Evolutionary conservation across 441 rosid species (phyloP).

Genomic region (Isatis lusitanica): DNA sequence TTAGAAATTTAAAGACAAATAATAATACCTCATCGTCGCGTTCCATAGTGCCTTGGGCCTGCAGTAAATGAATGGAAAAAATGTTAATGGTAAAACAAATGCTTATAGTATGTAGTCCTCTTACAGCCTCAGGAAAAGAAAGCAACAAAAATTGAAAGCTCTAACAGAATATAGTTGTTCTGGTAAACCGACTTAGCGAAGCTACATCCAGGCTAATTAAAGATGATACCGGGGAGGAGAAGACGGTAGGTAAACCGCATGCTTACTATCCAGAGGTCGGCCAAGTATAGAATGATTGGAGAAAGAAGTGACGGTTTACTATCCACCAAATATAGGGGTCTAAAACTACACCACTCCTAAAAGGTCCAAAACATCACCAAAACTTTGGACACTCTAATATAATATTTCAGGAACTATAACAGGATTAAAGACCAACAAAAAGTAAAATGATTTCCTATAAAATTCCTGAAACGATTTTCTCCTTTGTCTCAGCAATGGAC

Average conservation of each 20-base stretch:
- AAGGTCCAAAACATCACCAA: too few relatives aligned
- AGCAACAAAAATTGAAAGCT: background rate
- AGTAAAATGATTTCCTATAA: background rate
- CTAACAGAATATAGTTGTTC: background rate
- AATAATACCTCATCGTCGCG: constrained; percentile 91
- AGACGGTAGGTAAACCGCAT: background rate
- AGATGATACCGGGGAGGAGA: constrained; percentile 12
- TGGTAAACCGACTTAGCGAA: constrained; percentile 1
- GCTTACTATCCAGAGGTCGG: constrained; percentile 13
- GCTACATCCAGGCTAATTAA: constrained; percentile 18
- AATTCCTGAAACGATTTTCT: constrained; percentile 2
- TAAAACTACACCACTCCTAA: background rate
- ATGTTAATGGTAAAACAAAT: background rate
- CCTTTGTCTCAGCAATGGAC: background rate
- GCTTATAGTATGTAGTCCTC: background rate
- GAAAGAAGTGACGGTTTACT: constrained; percentile 1
- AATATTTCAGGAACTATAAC: background rate
- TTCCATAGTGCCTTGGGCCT: constrained; percentile 78
- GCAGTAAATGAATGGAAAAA: constrained; percentile 37
- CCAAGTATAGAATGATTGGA: constrained; percentile 13
- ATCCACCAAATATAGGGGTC: constrained; percentile 11
- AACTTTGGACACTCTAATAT: too few relatives aligned
- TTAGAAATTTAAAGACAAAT: constrained; percentile 16
- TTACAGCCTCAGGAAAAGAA: constrained; percentile 4
- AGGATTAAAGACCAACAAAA: too few relatives aligned